Evolutionary conservation across 2,329 filamentous ascomycete genomes (phyloP).

Genomic region (Ambrosiella xylebori): DNA sequence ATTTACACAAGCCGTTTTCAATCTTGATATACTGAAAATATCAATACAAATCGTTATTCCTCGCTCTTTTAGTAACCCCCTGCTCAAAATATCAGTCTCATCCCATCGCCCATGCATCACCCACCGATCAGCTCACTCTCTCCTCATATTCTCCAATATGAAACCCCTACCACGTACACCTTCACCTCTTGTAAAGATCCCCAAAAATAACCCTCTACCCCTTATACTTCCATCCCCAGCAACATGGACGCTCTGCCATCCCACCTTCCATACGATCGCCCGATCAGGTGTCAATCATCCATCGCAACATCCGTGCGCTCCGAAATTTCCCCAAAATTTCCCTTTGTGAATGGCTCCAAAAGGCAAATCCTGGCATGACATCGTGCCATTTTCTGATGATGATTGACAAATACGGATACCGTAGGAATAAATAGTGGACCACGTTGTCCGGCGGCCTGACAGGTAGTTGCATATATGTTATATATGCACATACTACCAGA

Average conservation of each 20-base stretch:
- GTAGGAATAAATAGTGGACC: not conserved
- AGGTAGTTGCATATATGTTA: not conserved
- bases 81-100: not conserved
- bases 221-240: not conserved
- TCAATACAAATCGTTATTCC: not conserved
- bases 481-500: too few relatives aligned
- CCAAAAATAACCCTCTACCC: not conserved
- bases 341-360: not conserved
- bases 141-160: not conserved
- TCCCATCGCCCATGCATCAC: not conserved
- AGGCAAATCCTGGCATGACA: not conserved
- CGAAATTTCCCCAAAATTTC: not conserved
- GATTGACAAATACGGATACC: not conserved
- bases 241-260: not conserved
- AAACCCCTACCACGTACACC: not conserved
- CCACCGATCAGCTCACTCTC: not conserved
- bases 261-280: not conserved
- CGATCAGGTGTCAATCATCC: not conserved
- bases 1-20: not conserved
- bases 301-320: not conserved
- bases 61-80: not conserved
- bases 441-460: not conserved
- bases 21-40: not conserved
- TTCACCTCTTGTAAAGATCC: not conserved
- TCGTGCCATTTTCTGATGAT: not conserved